Conservation (phyloP, 192 early-diverging fungal species). For the Backusella psychrophila region DNA sequence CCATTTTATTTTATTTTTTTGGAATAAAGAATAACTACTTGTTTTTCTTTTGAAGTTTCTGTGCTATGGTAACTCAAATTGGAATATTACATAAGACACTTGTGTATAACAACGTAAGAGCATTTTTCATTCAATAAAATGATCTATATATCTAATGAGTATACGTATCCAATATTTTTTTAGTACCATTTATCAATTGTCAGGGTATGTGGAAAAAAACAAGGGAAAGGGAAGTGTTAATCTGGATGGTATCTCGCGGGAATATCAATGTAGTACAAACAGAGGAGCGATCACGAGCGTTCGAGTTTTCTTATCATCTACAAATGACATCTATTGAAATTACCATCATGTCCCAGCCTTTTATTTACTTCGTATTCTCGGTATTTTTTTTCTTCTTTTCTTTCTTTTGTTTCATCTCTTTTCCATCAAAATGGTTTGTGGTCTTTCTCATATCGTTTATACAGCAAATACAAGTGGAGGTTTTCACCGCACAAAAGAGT, state of each 20-base stretch:
- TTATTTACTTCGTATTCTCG: background rate
- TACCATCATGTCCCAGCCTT: too few relatives aligned
- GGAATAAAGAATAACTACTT: too few relatives aligned
- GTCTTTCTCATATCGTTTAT: slow-evolving; percentile 30
- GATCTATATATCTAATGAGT: background rate
- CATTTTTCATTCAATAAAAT: too few relatives aligned
- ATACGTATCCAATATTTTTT: background rate
- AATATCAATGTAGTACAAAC: background rate
- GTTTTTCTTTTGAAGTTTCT: too few relatives aligned
- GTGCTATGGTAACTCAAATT: too few relatives aligned
- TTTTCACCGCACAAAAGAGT: slow-evolving; percentile 6
- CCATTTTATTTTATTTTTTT: too few relatives aligned
- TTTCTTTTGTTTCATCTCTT: background rate
- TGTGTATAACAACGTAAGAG: too few relatives aligned
- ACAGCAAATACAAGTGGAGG: slow-evolving; percentile 6
- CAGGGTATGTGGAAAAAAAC: background rate
- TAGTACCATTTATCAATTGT: background rate
- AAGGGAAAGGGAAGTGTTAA: background rate
- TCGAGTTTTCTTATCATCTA: background rate
- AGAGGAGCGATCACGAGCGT: background rate
- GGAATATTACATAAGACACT: too few relatives aligned
- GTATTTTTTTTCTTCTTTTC: background rate
- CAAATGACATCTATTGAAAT: too few relatives aligned
- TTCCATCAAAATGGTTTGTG: slow-evolving; percentile 11
- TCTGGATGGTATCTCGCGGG: background rate